These are phyloP conservation scores for Xylaria hypoxylon DNA, from an alignment of 2,329 filamentous ascomycete genomes.

Conservation along the genomic window DNA sequence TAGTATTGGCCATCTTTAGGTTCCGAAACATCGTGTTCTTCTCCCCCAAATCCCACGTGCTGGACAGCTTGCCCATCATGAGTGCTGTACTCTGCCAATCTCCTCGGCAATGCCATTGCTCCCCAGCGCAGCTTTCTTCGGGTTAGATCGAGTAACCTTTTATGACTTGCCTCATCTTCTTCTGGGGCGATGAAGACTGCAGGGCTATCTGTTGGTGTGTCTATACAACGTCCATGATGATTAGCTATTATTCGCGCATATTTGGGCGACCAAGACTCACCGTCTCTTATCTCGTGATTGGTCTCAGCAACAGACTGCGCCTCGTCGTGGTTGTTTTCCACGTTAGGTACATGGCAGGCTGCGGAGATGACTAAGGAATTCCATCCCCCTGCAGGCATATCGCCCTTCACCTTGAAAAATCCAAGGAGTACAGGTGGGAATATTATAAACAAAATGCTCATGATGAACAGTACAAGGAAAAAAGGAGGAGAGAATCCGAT, in stretches of 20 bases:
- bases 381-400: constrained; percentile 12
- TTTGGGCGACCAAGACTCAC: background rate
- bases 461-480: constrained; percentile 3
- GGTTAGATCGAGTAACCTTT: background rate
- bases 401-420: background rate
- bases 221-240: background rate
- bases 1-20: background rate
- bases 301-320: background rate
- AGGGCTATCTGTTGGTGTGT: background rate
- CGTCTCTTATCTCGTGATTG: background rate
- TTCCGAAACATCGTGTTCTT: constrained; percentile 10
- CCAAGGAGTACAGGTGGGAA: background rate
- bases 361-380: constrained; percentile 21
- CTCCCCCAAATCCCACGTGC: constrained; percentile 15
- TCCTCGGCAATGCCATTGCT: background rate
- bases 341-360: constrained; percentile 6
- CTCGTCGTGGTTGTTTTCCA: background rate
- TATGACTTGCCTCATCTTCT: background rate
- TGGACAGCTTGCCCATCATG: background rate
- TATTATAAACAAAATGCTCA: background rate
- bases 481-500: background rate
- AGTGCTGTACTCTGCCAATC: background rate
- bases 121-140: constrained; percentile 12
- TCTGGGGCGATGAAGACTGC: background rate
- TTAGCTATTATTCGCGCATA: background rate